Conservation (phyloP, 345 rosid genomes). For the Brassica juncea region DNA sequence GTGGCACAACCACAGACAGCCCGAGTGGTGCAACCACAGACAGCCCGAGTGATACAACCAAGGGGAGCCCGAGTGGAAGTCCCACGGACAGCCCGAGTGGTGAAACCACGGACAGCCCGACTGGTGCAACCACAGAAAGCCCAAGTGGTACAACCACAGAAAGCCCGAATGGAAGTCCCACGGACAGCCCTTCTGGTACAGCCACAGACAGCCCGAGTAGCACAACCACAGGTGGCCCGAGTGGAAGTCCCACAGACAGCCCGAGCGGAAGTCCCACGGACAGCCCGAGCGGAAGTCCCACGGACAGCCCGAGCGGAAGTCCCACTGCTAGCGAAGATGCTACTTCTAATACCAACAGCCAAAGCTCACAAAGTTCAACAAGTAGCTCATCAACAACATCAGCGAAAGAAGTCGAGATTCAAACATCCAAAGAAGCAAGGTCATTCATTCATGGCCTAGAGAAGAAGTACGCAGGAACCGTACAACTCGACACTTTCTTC, state of each 20-base stretch:
- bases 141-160: too few species aligned
- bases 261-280: too few species aligned
- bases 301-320: background rate
- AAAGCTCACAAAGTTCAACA: background rate
- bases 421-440: slow-evolving; percentile 28
- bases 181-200: too few species aligned
- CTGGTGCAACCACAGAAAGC: background rate
- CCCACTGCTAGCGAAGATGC: background rate
- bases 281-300: background rate
- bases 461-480: slow-evolving; percentile 25
- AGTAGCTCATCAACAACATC: background rate
- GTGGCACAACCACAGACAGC: too few species aligned
- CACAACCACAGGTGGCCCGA: too few species aligned
- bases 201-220: too few species aligned
- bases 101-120: background rate
- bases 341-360: background rate
- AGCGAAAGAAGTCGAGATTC: slow-evolving; percentile 22
- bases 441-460: slow-evolving; percentile 24
- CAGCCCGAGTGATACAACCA: background rate
- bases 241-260: too few species aligned
- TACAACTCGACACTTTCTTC: slow-evolving; percentile 30
- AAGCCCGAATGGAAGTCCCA: too few species aligned
- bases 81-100: background rate
- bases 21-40: too few species aligned
- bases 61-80: too few species aligned